Base-by-base conservation (phyloP, 768 basidiomycete species). In the Xerocomus brunneocitrinus region DNA sequence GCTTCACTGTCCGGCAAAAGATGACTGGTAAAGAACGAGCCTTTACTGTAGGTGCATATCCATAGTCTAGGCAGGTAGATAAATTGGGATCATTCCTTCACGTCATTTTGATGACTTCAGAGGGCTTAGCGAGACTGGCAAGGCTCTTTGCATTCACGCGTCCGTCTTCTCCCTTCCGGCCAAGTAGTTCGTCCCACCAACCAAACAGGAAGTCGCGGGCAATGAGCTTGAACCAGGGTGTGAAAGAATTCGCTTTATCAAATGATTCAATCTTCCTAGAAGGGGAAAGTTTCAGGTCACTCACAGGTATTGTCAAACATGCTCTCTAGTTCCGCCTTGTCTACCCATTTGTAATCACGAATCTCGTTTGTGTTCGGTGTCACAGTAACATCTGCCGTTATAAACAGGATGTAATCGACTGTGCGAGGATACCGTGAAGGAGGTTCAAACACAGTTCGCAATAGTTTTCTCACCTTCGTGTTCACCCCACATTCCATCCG, bases 161-260 rank as follows among this genome's bases (percentile, higher is more conserved):
- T 8, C 87, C 89, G 16, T 82, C 63, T 12, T 55, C 58, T 55
- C 75, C 74, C 66, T 75, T 82, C 35, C 89, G 83, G 50, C 73
- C 74, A 57, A 87, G 64, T 40, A 99, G 82, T 56, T 89, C 86
- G 64, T 97, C 93, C 97, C 97, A 99, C 97, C 97, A 99, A 24
- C 90, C 91, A 67, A 95, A 98, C 40, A 99, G 78, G 71, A 95
- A 95, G 68, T 98, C 93, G 4, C 94, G 83, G 2, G 93, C 94
- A 64, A 99, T 98, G 28, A 98, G 84, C 70, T 94, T 91, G 83
- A 99, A 99, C 97, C 97, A 99, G 0, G 97, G 97, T 7, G 97
- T 99, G 71, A 99, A 99, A 2, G 80, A 82, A 68, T 91, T 91
- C 52, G 72, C 92, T 95, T 53, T 16, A 19, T 54, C 19, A 22